Conservation (phyloP, 2,329 filamentous ascomycete genomes). For the Claviceps fusiformis region DNA sequence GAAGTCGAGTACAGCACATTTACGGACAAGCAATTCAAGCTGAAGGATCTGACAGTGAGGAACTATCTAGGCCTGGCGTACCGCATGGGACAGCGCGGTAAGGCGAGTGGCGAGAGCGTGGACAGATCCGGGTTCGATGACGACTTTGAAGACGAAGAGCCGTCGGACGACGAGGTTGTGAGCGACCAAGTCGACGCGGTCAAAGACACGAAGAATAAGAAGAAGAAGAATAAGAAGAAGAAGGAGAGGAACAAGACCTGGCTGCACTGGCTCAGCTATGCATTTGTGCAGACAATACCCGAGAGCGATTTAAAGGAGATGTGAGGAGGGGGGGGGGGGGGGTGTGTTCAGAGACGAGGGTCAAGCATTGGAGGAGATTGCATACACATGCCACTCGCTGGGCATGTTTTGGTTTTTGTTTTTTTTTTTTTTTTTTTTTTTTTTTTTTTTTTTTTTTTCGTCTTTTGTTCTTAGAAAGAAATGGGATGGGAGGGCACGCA, state of each 20-base stretch:
- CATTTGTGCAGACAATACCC: conserved; percentile 64
- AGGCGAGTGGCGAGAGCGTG: conserved; percentile 5
- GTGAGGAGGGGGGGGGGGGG: too few species aligned
- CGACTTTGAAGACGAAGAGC: conserved; percentile 14
- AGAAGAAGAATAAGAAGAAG: conserved; percentile 32
- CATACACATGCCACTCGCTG: not conserved
- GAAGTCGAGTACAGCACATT: conserved; percentile 80
- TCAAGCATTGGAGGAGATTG: not conserved
- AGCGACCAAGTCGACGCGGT: conserved; percentile 21
- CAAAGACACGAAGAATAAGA: conserved; percentile 28
- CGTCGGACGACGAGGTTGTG: conserved; percentile 11
- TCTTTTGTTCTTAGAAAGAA: too few species aligned
- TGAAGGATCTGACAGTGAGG: conserved; percentile 73
- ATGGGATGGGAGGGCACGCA: too few species aligned
- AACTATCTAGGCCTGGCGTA: conserved; percentile 70
- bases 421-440: not conserved
- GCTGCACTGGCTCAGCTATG: conserved; percentile 63
- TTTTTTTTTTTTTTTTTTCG: too few species aligned
- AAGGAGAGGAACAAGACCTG: conserved; percentile 53
- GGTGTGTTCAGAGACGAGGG: too few species aligned
- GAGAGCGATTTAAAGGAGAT: conserved; percentile 48
- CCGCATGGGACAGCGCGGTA: conserved; percentile 45
- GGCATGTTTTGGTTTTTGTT: not conserved
- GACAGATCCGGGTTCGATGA: conserved; percentile 16
- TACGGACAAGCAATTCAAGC: conserved; percentile 57